phyloP scores from a whole-genome alignment of 139 green algal genomes.

The Asterochloris sp. region DNA sequence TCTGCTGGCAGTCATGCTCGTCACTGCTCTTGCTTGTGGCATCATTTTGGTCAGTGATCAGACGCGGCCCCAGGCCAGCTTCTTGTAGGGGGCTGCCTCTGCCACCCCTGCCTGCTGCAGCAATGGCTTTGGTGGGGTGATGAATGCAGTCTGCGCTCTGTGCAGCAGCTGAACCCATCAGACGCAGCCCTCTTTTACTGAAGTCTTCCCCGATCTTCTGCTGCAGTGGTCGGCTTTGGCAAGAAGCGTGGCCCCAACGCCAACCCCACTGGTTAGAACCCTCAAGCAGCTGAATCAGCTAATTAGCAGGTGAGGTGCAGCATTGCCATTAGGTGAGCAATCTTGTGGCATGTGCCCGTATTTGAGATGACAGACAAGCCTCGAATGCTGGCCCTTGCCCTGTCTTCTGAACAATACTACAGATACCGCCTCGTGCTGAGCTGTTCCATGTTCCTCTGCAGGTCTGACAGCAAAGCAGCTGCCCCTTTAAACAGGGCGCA shows the following conservation, averaged over 20 bases:
- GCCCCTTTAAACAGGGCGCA: no score
- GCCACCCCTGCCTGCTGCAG: not conserved
- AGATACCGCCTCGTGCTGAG: not conserved
- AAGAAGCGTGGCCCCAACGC: constrained; percentile 84
- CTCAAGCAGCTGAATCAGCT: not conserved
- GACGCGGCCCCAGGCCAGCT: not conserved
- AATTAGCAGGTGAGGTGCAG: not conserved
- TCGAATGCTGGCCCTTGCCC: no score
- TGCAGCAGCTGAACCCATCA: not conserved
- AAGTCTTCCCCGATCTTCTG: not conserved
- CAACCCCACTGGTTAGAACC: constrained; percentile 21
- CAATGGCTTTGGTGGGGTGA: not conserved
- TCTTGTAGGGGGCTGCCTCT: not conserved
- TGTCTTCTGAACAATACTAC: not conserved
- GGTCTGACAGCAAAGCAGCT: not conserved
- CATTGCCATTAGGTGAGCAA: not conserved
- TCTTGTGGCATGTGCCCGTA: not conserved
- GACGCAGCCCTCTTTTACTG: not conserved
- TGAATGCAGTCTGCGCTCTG: not conserved
- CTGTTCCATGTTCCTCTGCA: not conserved
- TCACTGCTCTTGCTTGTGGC: no score
- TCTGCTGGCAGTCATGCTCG: not conserved
- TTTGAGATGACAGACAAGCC: not conserved
- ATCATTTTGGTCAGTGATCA: no score
- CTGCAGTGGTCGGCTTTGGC: constrained; percentile 72